Evolutionary conservation across 139 green algal genomes (phyloP), one percentile per base, ranked within the genome.

Genomic region (Chlamydomonas sphaeroides): DNA sequence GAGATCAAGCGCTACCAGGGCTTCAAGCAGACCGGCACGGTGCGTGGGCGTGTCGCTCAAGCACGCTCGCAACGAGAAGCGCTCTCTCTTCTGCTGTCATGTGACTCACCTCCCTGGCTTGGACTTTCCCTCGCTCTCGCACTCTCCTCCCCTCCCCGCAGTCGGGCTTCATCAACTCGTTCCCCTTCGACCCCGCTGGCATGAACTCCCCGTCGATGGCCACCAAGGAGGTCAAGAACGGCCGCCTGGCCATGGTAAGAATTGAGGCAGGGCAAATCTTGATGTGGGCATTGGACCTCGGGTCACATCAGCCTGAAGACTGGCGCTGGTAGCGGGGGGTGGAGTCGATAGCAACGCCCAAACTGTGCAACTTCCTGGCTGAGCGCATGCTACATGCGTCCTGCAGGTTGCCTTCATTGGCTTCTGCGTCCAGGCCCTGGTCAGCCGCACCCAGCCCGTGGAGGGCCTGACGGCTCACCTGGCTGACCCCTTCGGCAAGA

Each of bases 151-250:
- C 49, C 62, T 48, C 5, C 77, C 23, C 53, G 80, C 90, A 96
- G 93, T 94, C 92, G 26, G 95, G 95, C 71, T 87, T 98, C 73
- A 88, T 95, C 75, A 92, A 95, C 89, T 89, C 85, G 62, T 97
- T 95, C 88, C 95, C 95, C 76, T 97, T 95, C 61, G 95, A 98
- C 93, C 95, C 95, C 17, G 85, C 90, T 61, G 90, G 90, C 85
- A 87, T 97, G 90, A 94, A 94, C 89, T 93, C 88, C 33, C 77
- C 91, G n/a, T 88, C 94, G 70, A 98, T 94, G 83, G 88, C 90
- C 61, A 74, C 96, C 41, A 98, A 97, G 94, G 97, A 99, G 94
- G 81, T 99, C 80, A 99, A 99, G 94, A 99, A 99, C 89, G 96
- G 94, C 68, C 93, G 96, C 88, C 91, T 98, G 4, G 95, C 95